Evolutionary conservation across 345 rosid species (phyloP), one percentile per base, ranked within the genome.

Genomic region (Eucalyptus urophylla): DNA sequence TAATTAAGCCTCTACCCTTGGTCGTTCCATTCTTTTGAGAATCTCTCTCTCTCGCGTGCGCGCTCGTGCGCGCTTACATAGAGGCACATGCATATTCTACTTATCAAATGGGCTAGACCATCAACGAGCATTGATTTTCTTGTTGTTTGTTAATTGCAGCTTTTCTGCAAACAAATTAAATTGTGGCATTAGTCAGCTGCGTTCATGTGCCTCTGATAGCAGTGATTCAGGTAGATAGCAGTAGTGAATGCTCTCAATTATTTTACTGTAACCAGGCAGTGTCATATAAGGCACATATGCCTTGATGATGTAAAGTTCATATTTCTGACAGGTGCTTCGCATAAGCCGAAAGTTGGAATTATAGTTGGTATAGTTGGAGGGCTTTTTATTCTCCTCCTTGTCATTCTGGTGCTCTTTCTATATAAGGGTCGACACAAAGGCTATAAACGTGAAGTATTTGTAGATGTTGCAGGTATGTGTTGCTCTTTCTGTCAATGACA

Each of bases 401-500:
- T 95, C 90, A 93, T 94, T 90, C 87, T 94, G 87, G 86, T 96
- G 81, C 92, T 94, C 90, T 90, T 93, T 56, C 67, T 95, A 89
- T 97, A 91, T 92, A 96, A 92, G 93, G 93, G 95, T 91, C 94
- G 92, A 90, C 93, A 90, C 86, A 94, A 92, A 92, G 95, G 97
- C 89, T 93, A 91, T 93, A 97, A 81, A 89, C 96, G 93, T 65
- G 99, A 97, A 90, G 95, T 93, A 8, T 97, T 93, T 88, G 99
- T 95, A n/a, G 99, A 97, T 93, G 99, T 97, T 87, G 93, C 99
- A 95, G 99, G 99, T 97, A 87, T 88, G 93, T 86, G 81, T 81
- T 91, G 11, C 25, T 58, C 47, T 76, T 76, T 76, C 47, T 76
- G 29, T 76, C 47, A 76, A 40, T 40, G 47, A 21, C 47, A 5